phyloP scores from a whole-genome alignment of 2,329 filamentous ascomycete species.

The Aureobasidium melanogenum region DNA sequence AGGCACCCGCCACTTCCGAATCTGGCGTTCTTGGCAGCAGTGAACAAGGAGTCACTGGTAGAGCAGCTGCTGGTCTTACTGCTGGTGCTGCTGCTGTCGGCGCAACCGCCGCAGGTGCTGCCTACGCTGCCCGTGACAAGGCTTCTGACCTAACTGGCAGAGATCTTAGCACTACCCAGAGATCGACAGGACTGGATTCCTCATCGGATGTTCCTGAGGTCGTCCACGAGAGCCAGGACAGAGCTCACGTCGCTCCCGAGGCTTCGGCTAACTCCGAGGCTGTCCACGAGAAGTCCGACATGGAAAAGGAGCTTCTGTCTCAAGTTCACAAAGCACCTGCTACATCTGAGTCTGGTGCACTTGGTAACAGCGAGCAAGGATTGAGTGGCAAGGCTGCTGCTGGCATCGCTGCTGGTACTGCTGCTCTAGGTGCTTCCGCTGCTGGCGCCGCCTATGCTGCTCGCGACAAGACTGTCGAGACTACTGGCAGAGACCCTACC shows the following conservation, averaged over 20 bases:
- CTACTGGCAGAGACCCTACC: conserved; percentile 36
- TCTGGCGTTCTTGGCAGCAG: conserved; percentile 30
- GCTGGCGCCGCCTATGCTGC: conserved; percentile 27
- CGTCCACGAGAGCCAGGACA: conserved; percentile 53
- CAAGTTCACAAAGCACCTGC: conserved; percentile 40
- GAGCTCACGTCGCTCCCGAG: conserved; percentile 55
- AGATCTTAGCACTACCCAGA: not conserved
- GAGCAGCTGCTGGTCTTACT: conserved; percentile 31
- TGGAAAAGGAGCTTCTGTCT: conserved; percentile 61
- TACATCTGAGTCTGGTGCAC: conserved; percentile 23
- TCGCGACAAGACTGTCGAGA: conserved; percentile 27
- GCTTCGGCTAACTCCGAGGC: conserved; percentile 56
- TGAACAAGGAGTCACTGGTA: conserved; percentile 16
- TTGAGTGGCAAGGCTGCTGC: conserved; percentile 31
- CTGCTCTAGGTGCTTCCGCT: conserved; percentile 28
- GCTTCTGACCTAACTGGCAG: conserved; percentile 24
- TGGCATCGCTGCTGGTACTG: conserved; percentile 37
- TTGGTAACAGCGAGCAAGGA: conserved; percentile 26
- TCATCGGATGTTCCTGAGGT: conserved; percentile 24
- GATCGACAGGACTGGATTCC: not conserved
- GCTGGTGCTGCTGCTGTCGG: conserved; percentile 27
- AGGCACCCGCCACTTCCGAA: conserved; percentile 19
- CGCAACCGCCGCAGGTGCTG: conserved; percentile 29
- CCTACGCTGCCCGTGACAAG: conserved; percentile 25
- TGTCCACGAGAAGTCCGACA: conserved; percentile 33